phyloP scores from a whole-genome alignment of 768 basidiomycete species.

The Serendipita sp. region DNA sequence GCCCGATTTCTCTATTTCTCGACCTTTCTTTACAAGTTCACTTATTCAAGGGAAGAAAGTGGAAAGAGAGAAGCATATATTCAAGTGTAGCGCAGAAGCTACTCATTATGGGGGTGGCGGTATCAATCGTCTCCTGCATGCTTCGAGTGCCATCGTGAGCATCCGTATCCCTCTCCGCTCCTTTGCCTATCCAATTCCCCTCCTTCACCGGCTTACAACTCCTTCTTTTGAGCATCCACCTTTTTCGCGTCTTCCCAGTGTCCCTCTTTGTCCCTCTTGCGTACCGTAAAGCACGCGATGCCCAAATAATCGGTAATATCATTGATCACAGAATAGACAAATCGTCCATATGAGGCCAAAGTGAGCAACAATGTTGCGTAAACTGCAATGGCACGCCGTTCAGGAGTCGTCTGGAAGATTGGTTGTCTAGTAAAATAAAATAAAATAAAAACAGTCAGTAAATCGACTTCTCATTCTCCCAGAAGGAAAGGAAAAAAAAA shows the following conservation, averaged over 20 bases:
- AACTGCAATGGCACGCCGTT: constrained; percentile 53
- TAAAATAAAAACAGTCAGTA: neutral
- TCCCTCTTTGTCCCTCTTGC: constrained; percentile 61
- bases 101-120: no score
- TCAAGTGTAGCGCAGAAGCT: no score
- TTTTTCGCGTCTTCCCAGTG: constrained; percentile 33
- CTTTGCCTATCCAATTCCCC: no score
- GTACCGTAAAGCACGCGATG: constrained; percentile 87
- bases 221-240: constrained; percentile 11
- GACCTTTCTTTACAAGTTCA: no score
- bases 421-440: constrained; percentile 30
- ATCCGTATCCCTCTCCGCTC: no score
- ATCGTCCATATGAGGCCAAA: constrained; percentile 53
- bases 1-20: no score
- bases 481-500: neutral
- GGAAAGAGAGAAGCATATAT: no score
- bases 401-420: constrained; percentile 53
- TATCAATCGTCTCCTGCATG: no score
- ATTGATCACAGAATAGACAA: constrained; percentile 65
- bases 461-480: neutral
- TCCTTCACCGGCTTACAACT: neutral
- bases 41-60: no score
- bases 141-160: no score
- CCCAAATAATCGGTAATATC: constrained; percentile 87
- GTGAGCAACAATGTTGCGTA: constrained; percentile 54